phyloP scores from a whole-genome alignment of 78 protist species.

The Bigelowiella natans region DNA sequence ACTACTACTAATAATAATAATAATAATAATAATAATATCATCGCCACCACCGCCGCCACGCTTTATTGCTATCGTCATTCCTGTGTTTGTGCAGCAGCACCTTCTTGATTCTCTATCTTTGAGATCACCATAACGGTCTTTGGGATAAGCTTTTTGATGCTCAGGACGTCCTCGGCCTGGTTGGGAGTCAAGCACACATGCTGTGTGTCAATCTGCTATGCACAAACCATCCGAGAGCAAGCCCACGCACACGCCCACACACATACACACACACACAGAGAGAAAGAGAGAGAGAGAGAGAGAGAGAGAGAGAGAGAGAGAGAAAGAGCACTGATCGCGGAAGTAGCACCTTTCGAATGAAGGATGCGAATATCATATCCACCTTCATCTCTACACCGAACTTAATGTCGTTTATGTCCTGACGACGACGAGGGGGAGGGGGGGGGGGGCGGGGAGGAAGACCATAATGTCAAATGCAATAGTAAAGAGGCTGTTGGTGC shows the following conservation, averaged over 20 bases:
- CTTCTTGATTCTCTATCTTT: conserved; percentile 10
- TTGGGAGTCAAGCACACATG: too few species aligned
- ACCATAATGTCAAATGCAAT: too few species aligned
- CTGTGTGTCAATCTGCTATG: too few species aligned
- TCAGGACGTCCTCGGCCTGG: background rate
- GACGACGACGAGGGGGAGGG: background rate
- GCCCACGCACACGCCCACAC: too few species aligned
- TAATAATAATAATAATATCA: background rate
- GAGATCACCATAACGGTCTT: background rate
- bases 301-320: too few species aligned
- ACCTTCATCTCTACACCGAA: conserved; percentile 3
- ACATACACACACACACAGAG: too few species aligned
- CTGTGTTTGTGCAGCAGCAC: background rate
- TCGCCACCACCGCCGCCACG: background rate
- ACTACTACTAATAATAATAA: background rate
- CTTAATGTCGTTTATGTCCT: background rate
- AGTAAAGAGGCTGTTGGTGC: too few species aligned
- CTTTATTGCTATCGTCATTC: background rate
- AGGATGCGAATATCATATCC: conserved; percentile 47
- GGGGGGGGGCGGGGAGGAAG: too few species aligned
- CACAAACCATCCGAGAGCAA: too few species aligned
- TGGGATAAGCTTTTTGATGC: background rate
- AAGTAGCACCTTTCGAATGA: background rate
- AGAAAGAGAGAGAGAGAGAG: too few species aligned
- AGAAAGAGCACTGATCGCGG: too few species aligned